A percentile compares a stretch with the other conserved stretches of the same genome.
phyloP scores from a whole-genome alignment of 805 yeast species.

The Yarrowia sp. region DNA sequence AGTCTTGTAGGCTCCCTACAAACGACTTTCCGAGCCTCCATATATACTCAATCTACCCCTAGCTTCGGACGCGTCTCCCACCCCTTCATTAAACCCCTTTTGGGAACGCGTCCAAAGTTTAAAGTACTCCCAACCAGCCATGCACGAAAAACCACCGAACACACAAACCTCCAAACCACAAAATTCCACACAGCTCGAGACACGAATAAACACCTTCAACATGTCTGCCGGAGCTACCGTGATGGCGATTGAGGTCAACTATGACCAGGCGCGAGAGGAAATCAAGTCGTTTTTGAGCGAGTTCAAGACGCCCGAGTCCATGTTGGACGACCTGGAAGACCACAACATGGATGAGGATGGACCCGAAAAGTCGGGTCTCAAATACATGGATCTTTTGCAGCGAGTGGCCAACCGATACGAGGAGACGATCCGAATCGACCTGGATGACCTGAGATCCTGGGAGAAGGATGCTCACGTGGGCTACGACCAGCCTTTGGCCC shows the following conservation, averaged over 20 bases:
- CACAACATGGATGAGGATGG: conserved; percentile 29
- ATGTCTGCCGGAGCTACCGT: conserved; percentile 48
- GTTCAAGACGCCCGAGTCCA: conserved; percentile 48
- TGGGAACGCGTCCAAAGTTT: conserved; percentile 4
- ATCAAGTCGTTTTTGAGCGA: conserved; percentile 65
- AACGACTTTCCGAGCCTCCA: too few species aligned
- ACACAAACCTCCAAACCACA: not conserved
- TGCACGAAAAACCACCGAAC: not conserved
- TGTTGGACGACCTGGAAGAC: conserved; percentile 31
- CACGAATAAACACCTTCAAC: not conserved
- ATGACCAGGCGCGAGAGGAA: conserved; percentile 55
- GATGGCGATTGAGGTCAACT: conserved; percentile 68
- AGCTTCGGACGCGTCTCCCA: not conserved
- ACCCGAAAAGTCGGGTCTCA: conserved; percentile 36
- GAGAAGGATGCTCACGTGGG: conserved; percentile 47
- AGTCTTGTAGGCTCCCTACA: too few species aligned
- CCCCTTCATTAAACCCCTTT: conserved; percentile 13
- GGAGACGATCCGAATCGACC: conserved; percentile 64
- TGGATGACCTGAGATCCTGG: conserved; percentile 77
- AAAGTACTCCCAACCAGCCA: conserved; percentile 3
- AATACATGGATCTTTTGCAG: conserved; percentile 73
- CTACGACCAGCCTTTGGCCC: conserved; percentile 33
- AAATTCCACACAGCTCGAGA: not conserved
- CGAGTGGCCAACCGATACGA: conserved; percentile 79
- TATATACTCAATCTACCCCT: not conserved